Base-by-base conservation (phyloP, 2,329 filamentous ascomycete genomes). In the Trichoderma atroviride region DNA sequence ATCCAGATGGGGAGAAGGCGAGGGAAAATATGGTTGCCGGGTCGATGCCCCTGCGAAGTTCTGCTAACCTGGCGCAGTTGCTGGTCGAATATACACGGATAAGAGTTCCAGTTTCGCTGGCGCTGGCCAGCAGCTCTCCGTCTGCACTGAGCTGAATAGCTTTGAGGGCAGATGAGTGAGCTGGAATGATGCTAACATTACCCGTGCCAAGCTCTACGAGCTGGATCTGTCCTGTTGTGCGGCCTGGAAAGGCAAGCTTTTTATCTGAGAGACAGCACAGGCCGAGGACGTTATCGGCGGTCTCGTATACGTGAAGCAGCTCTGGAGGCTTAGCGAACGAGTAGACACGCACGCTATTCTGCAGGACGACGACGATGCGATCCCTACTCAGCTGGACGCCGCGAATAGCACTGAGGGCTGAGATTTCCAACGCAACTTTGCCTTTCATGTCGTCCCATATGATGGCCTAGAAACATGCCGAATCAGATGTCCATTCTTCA, bases 151-250 rank as follows among this genome's bases (percentile, higher is more conserved):
- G 82, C 13, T 90, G 87, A 73, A 99, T 85, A 53, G 94, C 93
- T 70, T 91, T 88, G 22, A 99, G 83, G 0, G 91, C 85, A 0
- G 91, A 91, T 5, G 91, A 90, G 78, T 99, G 96, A 3, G 95
- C 96, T 0, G 94, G 93, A 70, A 98, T 93, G 78, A 99, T 97
- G 81, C 91, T 96, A 72, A 98, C 93, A 75, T 92, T 95, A 61
- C 90, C 89, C 0, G 89, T 93, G 22, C 85, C 84, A 13, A 96
- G 81, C 74, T 96, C 90, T 63, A 97, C 91, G 1, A 98, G 83
- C 78, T 97, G 94, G 33, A 98, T 91, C 76, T 99, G 96, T 14
- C 96, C 96, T 0, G 88, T 82, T 0, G 92, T 94, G 64, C 93
- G 87, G n/a, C 95, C 95, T 0, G 95, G 95, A 72, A 98, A 96